A percentile compares a stretch with the other conserved stretches of the same genome.
These are phyloP conservation scores for Astrocystis sublimbata DNA, from an alignment of 495 filamentous ascomycete species.

Conservation along the genomic window DNA sequence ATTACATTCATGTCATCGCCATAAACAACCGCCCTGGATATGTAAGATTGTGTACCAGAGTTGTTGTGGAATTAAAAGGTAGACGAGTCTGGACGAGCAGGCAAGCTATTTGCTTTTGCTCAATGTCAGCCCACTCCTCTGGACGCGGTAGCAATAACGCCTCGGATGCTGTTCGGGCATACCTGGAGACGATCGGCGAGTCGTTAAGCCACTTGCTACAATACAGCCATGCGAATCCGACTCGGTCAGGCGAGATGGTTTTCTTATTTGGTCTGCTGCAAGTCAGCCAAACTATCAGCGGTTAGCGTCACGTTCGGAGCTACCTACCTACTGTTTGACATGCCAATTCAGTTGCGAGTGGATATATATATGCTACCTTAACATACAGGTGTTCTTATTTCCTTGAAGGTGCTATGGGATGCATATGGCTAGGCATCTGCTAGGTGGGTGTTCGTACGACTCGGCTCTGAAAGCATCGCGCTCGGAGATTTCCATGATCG, in stretches of 20 bases:
- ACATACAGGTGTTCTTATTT: too few species aligned
- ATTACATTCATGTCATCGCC: background rate
- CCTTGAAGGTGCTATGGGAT: too few species aligned
- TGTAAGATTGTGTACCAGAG: slow-evolving; percentile 1
- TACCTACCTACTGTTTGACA: too few species aligned
- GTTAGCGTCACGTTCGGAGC: slow-evolving; percentile 1
- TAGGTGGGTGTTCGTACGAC: too few species aligned
- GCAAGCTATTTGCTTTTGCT: slow-evolving; percentile 9
- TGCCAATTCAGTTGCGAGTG: too few species aligned
- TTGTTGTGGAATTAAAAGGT: too few species aligned
- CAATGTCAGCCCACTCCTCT: slow-evolving; percentile 3
- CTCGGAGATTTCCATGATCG: slow-evolving; percentile 8
- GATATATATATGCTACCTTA: too few species aligned
- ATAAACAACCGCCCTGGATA: too few species aligned
- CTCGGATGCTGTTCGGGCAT: too few species aligned
- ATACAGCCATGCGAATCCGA: background rate
- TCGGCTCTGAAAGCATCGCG: too few species aligned
- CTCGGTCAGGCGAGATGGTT: background rate
- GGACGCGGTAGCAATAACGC: background rate
- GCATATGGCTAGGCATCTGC: too few species aligned
- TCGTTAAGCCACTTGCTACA: background rate
- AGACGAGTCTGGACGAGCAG: too few species aligned
- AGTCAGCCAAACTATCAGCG: background rate
- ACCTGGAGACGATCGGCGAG: background rate
- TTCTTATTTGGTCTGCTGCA: slow-evolving; percentile 11